Evolutionary conservation across 441 rosid species (phyloP).

Genomic region (Populus trichocarpa): DNA sequence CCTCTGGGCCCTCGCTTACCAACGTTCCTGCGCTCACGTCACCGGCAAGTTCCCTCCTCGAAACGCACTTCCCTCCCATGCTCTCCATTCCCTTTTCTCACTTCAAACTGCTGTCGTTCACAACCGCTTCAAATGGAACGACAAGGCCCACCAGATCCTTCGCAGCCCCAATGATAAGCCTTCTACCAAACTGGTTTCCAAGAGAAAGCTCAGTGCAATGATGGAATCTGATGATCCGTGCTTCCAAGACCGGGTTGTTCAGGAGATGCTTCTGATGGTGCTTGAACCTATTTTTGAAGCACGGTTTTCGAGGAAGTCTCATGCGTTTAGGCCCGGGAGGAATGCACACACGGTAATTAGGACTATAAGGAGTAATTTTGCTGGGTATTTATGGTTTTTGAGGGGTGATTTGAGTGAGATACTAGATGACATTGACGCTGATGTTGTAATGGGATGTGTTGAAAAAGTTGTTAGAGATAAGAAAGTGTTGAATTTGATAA

Average conservation of each 20-base stretch:
- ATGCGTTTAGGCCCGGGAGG: conserved; percentile 90
- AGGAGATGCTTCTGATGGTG: conserved; percentile 82
- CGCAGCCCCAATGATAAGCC: conserved; percentile 64
- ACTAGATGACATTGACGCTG: conserved; percentile 42
- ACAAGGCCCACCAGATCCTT: conserved; percentile 57
- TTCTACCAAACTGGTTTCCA: conserved; percentile 41
- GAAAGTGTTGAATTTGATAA: conserved; percentile 63
- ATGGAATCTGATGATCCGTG: conserved; percentile 53
- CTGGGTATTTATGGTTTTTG: conserved; percentile 92
- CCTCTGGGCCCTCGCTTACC: conserved; percentile 92
- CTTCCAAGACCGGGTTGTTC: conserved; percentile 90
- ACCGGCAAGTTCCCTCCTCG: conserved; percentile 94
- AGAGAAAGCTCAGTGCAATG: conserved; percentile 48
- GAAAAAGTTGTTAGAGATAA: conserved; percentile 69
- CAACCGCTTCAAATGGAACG: conserved; percentile 67
- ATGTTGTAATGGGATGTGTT: conserved; percentile 53
- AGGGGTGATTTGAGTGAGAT: conserved; percentile 72
- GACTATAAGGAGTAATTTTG: conserved; percentile 79
- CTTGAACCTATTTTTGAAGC: conserved; percentile 83
- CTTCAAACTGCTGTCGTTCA: conserved; percentile 64
- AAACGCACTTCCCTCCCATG: conserved; percentile 53
- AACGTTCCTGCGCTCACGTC: conserved; percentile 72
- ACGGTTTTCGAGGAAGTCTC: conserved; percentile 65
- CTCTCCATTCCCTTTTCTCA: conserved; percentile 70
- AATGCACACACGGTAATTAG: conserved; percentile 88